Evolutionary conservation across 345 rosid species (phyloP), one percentile per base, ranked within the genome.

Genomic region (Bretschneidera sinensis): DNA sequence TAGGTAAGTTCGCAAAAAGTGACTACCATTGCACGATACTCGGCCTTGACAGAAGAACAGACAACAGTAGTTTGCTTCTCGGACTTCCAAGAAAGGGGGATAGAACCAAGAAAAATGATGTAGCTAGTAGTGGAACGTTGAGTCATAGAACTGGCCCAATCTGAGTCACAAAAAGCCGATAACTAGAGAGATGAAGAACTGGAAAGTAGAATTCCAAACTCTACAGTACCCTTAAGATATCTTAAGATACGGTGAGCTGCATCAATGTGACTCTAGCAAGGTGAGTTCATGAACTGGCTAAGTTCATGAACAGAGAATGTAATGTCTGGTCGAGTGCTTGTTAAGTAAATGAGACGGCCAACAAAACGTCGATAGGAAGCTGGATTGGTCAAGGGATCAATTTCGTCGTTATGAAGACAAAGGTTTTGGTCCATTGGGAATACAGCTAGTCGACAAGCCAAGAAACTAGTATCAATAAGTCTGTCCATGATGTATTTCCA

Each of bases 81-180:
- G 0, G 60, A 4, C 19, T 28, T 57, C 60, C 47, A 57, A 5
- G 60, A 57, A 16, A 57, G 24, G 5, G 60, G 60, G 2, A 18
- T n/a, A 2, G 0, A 1, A 8, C 60, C 45, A 1, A 57, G 48
- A 1, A 1, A 4, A 16, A 28, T 17, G 4, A 57, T 1, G 10
- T 33, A 28, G 7, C 1, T 15, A 0, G 45, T 33, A 0, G 21
- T 3, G 1, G 60, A 57, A 1, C 43, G 31, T 0, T 3, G 22
- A 0, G 60, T 28, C 19, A 8, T 9, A 5, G 43, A 28, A 33
- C 47, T n/a, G 0, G 47, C 47, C 20, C 35, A 57, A 28, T 57
- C 60, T 0, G 8, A 24, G 28, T 57, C 60, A 28, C 20, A 57
- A n/a, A n/a, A 57, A 28, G 23, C 55, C 17, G 23, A 1, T 9